Conservation (phyloP, 2,329 filamentous ascomycete genomes). For the Fusarium euwallaceae region DNA sequence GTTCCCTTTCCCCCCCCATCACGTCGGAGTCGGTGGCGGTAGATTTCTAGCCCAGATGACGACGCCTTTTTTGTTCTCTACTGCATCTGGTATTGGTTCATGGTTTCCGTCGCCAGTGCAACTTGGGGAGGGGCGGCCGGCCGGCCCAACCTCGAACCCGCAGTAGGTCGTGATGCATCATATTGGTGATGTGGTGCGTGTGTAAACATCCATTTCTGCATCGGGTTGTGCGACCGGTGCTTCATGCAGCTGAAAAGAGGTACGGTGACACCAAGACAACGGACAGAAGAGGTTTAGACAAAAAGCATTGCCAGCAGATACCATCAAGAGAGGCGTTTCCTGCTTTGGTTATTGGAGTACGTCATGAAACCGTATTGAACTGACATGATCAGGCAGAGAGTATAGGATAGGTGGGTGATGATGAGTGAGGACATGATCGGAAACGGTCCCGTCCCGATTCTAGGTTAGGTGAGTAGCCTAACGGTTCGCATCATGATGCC, state of each 20-base stretch:
- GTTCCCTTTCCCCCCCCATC: neutral
- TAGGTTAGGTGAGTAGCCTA: neutral
- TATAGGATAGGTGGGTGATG: neutral
- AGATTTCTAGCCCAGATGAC: slow-evolving; percentile 8
- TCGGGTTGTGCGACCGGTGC: neutral
- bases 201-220: neutral
- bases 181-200: neutral
- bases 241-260: neutral
- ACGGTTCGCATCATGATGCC: neutral
- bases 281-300: neutral
- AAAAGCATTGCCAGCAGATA: neutral
- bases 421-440: neutral
- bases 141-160: neutral
- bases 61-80: slow-evolving; percentile 2
- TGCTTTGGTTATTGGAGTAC: neutral
- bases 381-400: neutral
- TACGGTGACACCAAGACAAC: neutral
- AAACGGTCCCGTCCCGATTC: neutral
- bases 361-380: neutral
- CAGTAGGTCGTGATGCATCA: neutral
- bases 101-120: neutral
- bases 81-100: slow-evolving; percentile 9
- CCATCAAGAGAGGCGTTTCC: neutral
- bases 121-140: neutral
- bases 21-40: neutral